phyloP scores from a whole-genome alignment of 352 stramenopile genomes.

The Globisporangium splendens region DNA sequence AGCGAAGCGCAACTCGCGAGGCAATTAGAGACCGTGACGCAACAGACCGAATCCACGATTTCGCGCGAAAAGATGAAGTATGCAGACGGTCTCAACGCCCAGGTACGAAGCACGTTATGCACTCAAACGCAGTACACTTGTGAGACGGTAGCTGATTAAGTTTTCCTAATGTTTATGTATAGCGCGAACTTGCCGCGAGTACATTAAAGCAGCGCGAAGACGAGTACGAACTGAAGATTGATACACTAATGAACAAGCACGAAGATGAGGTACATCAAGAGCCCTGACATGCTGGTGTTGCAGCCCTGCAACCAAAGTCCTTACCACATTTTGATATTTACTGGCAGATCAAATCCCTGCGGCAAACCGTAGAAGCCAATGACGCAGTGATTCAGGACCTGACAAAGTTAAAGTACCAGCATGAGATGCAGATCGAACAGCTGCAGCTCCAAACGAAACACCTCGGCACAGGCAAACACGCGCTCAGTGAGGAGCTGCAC shows the following conservation, averaged over 20 bases:
- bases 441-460: constrained; percentile 59
- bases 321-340: background rate
- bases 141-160: background rate
- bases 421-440: constrained; percentile 76
- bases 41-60: constrained; percentile 57
- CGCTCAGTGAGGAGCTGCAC: constrained; percentile 45
- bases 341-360: constrained; percentile 42
- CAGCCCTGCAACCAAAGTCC: background rate
- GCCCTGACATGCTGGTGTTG: background rate
- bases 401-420: constrained; percentile 72
- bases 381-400: constrained; percentile 54
- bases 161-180: background rate
- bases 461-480: constrained; percentile 38
- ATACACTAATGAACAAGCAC: constrained; percentile 45
- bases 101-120: constrained; percentile 17
- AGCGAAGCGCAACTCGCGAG: constrained; percentile 46
- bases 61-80: constrained; percentile 66
- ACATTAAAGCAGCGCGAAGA: constrained; percentile 58
- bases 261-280: constrained; percentile 56
- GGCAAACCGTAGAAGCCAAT: constrained; percentile 38
- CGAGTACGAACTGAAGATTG: constrained; percentile 66
- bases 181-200: constrained; percentile 43
- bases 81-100: constrained; percentile 54
- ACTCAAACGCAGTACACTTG: background rate
- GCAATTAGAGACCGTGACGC: constrained; percentile 43